Evolutionary conservation across 176 grass and related monocot genomes (phyloP).

Genomic region (Dendrocalamus sinicus): DNA sequence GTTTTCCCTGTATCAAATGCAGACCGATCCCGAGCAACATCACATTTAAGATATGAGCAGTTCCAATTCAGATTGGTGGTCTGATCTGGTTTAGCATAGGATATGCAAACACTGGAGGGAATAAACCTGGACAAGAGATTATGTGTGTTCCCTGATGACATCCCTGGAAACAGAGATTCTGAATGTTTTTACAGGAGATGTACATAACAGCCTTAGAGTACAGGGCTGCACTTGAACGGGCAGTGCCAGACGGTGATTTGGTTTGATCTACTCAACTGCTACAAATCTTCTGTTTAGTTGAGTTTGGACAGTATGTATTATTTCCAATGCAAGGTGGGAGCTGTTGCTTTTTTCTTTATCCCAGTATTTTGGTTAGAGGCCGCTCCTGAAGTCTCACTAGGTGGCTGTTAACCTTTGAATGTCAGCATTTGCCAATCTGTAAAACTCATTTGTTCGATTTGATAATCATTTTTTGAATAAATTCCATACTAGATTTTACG

Average conservation of each 20-base stretch:
- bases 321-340: constrained; percentile 5
- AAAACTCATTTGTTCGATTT: not conserved
- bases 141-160: not conserved
- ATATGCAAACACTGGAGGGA: not conserved
- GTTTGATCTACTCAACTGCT: constrained; percentile 14
- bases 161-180: constrained; percentile 9
- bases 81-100: constrained; percentile 28
- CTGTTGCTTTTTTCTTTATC: not conserved
- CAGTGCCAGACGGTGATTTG: not conserved
- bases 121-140: constrained; percentile 12
- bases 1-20: constrained; percentile 3
- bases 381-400: not conserved
- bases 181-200: constrained; percentile 3
- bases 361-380: not conserved
- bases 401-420: not conserved
- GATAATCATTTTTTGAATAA: not conserved
- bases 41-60: constrained; percentile 34
- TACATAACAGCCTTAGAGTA: constrained; percentile 6
- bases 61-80: constrained; percentile 13
- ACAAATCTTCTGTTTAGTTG: not conserved
- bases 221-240: not conserved
- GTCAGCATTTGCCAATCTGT: not conserved
- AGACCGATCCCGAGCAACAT: not conserved
- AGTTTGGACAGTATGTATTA: constrained; percentile 9
- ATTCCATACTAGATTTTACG: not conserved